A percentile compares a stretch with the other conserved stretches of the same genome.
Evolutionary conservation across 139 green algal species (phyloP).

Genomic region (Picochlorum sp.): DNA sequence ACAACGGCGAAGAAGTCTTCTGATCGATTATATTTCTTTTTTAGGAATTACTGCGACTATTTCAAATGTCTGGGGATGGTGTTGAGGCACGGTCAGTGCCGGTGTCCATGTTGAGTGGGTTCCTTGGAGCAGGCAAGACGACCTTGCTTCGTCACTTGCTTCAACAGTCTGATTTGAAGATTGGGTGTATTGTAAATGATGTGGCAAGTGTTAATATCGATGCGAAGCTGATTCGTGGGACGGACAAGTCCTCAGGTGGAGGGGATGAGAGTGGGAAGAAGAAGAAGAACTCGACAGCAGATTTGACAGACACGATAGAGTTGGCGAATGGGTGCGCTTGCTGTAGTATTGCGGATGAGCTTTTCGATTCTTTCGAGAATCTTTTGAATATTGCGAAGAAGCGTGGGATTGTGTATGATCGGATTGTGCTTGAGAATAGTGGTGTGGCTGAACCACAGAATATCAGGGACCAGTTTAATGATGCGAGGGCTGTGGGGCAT

Average conservation of each 20-base stretch:
- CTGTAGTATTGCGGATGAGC: conserved; percentile 80
- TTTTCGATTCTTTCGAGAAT: conserved; percentile 82
- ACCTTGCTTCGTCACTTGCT: conserved; percentile 80
- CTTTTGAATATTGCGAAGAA: conserved; percentile 63
- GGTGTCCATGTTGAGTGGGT: conserved; percentile 73
- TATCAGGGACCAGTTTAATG: conserved; percentile 82
- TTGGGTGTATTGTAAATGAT: conserved; percentile 93
- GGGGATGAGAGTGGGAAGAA: no score
- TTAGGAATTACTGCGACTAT: no score
- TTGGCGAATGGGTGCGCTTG: conserved; percentile 89
- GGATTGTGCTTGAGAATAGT: conserved; percentile 86
- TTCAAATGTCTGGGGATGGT: neutral
- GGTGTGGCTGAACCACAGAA: conserved; percentile 87
- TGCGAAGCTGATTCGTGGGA: conserved; percentile 73
- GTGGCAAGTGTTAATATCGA: conserved; percentile 89
- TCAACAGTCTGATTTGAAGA: conserved; percentile 70
- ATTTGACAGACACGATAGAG: conserved; percentile 89
- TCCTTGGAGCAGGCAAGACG: conserved; percentile 82
- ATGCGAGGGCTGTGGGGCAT: conserved; percentile 52
- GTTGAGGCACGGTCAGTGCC: conserved; percentile 24
- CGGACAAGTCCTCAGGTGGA: neutral
- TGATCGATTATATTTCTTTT: no score
- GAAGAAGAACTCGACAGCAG: conserved; percentile 27
- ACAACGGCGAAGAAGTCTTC: no score
- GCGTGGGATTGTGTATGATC: conserved; percentile 58